Base-by-base conservation (phyloP, 106 monocot species). In the Apostasia shenzhenica region DNA sequence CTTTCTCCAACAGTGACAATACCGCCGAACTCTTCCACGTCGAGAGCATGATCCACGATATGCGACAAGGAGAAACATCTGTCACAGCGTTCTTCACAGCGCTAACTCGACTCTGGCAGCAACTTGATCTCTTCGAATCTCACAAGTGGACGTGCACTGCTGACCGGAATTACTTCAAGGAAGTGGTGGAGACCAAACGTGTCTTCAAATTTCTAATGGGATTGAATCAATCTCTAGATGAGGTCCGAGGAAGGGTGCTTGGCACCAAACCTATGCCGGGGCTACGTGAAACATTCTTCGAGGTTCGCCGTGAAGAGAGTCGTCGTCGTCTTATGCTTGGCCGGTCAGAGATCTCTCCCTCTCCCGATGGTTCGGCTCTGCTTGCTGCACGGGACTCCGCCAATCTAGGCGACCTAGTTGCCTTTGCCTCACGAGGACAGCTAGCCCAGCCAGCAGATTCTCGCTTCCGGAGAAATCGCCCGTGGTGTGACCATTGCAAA, bases 401-500 rank as follows among this genome's bases (percentile, higher is more conserved):
- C 49, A n/a, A n/a, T 49, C 49, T 49, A 49, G 49, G 49, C n/a
- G 38, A 49, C 7, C 7, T 5, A 61, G 5, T 38, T 61, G 61
- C 61, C 39, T 38, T 61, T 26, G 61, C 61, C 41, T 13, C 61
- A 26, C 41, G 61, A 61, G 11, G 61, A 61, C 26, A 26, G 40
- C 61, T 5, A 38, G 6, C 13, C 39, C 7, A 3, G 3, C 7
- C 49, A 3, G 40, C 14, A 4, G 38, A 41, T 38, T 38, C 3
- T 61, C 41, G 40, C 5, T 7, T 9, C 5, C 5, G 40, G 11
- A 61, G 40, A 38, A 38, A 41, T 5, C 2, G 61, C n/a, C 9
- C 61, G 9, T 39, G 61, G 61, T 61, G 61, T 41, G 9, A 61
- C 40, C 38, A 61, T 61, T 61, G 61, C 61, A 13, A 38, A 61